Evolutionary conservation across 2,329 filamentous ascomycete species (phyloP), one percentile per base, ranked within the genome.

Genomic region (Grosmannia clavigera): DNA sequence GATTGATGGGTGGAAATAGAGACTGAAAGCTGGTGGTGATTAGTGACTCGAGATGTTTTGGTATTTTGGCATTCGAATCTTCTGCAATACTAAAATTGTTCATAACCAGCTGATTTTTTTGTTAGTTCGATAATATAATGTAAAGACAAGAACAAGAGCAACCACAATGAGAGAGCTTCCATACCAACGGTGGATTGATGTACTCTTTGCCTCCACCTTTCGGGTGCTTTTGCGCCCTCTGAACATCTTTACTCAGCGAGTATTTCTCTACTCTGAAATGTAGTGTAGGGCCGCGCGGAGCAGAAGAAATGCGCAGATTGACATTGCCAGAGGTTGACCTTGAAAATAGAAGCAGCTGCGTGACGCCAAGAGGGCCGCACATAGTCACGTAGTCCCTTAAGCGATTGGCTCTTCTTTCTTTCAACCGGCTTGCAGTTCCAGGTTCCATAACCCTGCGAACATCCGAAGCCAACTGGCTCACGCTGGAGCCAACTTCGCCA

Each of bases 241-340:
- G 82, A 3, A 99, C 85, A 71, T 99, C 94, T 72, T 94, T 96
- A 74, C 87, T 90, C 3, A 99, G 79, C 43, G 91, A 95, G 72
- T 99, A 99, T 68, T 90, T 91, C 70, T 97, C 90, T 55, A 99
- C 90, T 62, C 92, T 81, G 73, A 99, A 99, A 73, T 96, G 86
- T 65, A 99, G 78, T 0, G 94, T 99, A 58, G 94, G 94, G 9
- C 94, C 94, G 66, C 91, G 82, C 9, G 94, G 94, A 10, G 92
- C 90, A 60, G 95, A 81, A 22, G 90, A 89, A 56, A 99, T 79
- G 65, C 94, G 85, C 70, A 99, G 75, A 70, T 96, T 97, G 29
- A 90, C 95, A 73, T 97, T 97, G 63, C 94, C 94, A 19, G 84
- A 86, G 64, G 87, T 84, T 27, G 91, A 96, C 66, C 91, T 84